Evolutionary conservation across 2,329 filamentous ascomycete genomes (phyloP).

Genomic region (Claviceps quebecensis): DNA sequence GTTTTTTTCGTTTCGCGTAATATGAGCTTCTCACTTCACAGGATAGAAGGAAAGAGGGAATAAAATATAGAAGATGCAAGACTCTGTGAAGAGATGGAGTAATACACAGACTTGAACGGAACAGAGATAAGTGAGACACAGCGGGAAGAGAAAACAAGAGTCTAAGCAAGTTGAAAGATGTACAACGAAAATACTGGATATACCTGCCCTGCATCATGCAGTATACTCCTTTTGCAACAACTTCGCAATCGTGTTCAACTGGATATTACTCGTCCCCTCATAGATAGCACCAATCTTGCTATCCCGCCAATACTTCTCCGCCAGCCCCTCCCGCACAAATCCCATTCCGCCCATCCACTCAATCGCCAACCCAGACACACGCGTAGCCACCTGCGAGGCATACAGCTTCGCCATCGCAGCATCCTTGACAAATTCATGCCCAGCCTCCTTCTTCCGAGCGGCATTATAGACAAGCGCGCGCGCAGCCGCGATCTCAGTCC

Average conservation of each 20-base stretch:
- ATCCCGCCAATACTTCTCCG: slow-evolving; percentile 95
- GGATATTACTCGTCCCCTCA: slow-evolving; percentile 74
- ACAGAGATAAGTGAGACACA: no score
- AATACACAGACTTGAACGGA: no score
- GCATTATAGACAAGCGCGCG: slow-evolving; percentile 92
- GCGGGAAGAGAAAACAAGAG: background rate
- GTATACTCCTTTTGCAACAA: slow-evolving; percentile 49
- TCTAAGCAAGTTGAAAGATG: background rate
- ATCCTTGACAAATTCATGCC: slow-evolving; percentile 86
- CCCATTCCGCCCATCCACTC: slow-evolving; percentile 99
- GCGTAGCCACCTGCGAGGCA: slow-evolving; percentile 80
- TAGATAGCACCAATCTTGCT: slow-evolving; percentile 98
- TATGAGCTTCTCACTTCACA: no score
- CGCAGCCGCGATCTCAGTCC: slow-evolving; percentile 83
- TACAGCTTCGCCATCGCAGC: slow-evolving; percentile 98
- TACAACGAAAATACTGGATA: background rate
- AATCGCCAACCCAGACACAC: slow-evolving; percentile 71
- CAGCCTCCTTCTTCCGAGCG: slow-evolving; percentile 93
- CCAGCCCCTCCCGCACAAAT: slow-evolving; percentile 88
- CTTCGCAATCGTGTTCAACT: slow-evolving; percentile 54
- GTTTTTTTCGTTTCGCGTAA: no score
- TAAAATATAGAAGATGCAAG: no score
- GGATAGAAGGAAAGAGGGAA: no score
- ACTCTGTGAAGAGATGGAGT: no score
- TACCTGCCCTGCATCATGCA: slow-evolving; percentile 10